Conservation (phyloP, 176 grass and related monocot species). For the Oryza longistaminata region DNA sequence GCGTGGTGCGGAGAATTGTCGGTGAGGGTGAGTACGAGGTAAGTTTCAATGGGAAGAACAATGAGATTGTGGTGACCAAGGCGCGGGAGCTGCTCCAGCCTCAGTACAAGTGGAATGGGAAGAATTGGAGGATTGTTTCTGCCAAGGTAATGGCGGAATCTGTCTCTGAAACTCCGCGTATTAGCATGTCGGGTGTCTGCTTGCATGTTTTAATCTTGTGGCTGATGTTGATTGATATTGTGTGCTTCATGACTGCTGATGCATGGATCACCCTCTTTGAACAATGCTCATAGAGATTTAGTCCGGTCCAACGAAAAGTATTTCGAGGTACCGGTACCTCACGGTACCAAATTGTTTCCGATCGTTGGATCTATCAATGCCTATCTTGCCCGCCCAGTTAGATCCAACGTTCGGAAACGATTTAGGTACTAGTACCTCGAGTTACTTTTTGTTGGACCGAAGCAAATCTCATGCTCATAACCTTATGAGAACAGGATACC, state of each 20-base stretch:
- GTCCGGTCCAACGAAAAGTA: too few relatives aligned
- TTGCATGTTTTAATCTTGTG: constrained; percentile 3
- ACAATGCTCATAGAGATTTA: not conserved
- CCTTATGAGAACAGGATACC: not conserved
- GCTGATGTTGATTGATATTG: not conserved
- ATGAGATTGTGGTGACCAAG: constrained; percentile 22
- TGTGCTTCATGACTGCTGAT: not conserved
- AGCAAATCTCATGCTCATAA: not conserved
- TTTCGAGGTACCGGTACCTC: too few relatives aligned
- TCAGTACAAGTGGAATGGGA: constrained; percentile 53
- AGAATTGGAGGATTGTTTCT: constrained; percentile 36
- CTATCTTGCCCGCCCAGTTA: too few relatives aligned
- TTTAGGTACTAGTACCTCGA: too few relatives aligned
- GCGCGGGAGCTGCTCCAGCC: constrained; percentile 40
- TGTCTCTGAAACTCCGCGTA: not conserved
- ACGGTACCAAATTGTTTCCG: too few relatives aligned
- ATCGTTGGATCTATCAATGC: too few relatives aligned
- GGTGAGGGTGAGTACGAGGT: constrained; percentile 38
- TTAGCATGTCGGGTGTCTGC: constrained; percentile 23
- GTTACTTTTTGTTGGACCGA: too few relatives aligned
- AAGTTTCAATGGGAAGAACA: not conserved
- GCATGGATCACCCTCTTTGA: not conserved
- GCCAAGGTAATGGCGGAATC: constrained; percentile 38
- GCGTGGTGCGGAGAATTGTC: constrained; percentile 19
- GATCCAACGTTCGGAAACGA: too few relatives aligned